phyloP scores from a whole-genome alignment of 441 rosid genomes.

The Kokia cookei region DNA sequence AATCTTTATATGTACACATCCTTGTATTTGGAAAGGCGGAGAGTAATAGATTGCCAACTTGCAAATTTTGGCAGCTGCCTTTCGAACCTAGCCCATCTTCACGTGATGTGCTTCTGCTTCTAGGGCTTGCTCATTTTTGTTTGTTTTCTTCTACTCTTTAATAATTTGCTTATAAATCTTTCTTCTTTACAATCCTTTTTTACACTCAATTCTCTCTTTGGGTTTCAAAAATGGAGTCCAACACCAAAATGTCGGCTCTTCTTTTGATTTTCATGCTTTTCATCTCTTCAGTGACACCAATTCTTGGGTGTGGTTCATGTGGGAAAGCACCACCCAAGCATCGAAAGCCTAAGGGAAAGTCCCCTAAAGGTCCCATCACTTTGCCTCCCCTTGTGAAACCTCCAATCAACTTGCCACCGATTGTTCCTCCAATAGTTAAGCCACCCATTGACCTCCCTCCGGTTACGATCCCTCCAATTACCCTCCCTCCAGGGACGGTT shows the following conservation, averaged over 20 bases:
- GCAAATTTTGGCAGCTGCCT: conserved; percentile 45
- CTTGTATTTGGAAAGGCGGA: background rate
- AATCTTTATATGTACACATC: background rate
- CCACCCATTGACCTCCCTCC: conserved; percentile 50
- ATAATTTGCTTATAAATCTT: background rate
- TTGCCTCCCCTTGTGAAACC: conserved; percentile 3
- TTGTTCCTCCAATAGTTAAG: conserved; percentile 14
- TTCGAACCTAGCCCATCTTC: conserved; percentile 27
- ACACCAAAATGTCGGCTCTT: conserved; percentile 36
- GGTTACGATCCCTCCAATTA: conserved; percentile 8
- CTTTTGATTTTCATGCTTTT: conserved; percentile 45
- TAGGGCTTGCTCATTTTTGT: background rate
- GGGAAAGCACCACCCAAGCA: conserved; percentile 19
- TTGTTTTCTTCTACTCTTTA: background rate
- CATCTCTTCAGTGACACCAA: conserved; percentile 40
- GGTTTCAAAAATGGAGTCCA: conserved; percentile 24
- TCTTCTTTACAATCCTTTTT: background rate
- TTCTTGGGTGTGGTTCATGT: conserved; percentile 36
- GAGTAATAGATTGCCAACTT: conserved; percentile 31
- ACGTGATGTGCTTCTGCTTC: conserved; percentile 42
- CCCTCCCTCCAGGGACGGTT: background rate
- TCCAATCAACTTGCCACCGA: background rate
- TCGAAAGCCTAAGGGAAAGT: conserved; percentile 3
- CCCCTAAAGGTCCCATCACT: conserved; percentile 13
- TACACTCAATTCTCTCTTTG: background rate